Base-by-base conservation (phyloP, 2,329 filamentous ascomycete species). In the Monilinia aucupariae region DNA sequence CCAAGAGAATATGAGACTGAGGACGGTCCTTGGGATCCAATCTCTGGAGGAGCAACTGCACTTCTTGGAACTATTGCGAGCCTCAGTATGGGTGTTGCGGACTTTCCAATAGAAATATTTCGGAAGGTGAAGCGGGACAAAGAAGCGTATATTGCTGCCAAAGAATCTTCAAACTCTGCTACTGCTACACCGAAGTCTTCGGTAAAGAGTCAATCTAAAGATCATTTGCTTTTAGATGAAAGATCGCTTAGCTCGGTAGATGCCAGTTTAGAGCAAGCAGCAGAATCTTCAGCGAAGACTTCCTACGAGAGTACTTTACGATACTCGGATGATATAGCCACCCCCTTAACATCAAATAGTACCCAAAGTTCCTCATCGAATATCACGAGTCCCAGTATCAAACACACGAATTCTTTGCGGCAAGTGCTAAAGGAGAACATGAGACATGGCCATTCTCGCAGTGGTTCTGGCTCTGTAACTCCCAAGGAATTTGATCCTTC, bases 1-100 rank as follows among this genome's bases (percentile, higher is more conserved):
- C 70, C 82, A 10, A 74, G 77, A 64, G 90, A 96, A 73, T 91
- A 93, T 74, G 85, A 88, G 67, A 90, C 89, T 0, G 89, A 91
- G 64, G 85, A 88, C 39, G 88, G 92, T 51, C 91, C 91, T 0
- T 86, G 84, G 70, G 91, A 94, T 67, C 91, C 91, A 0, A 83
- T 96, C 30, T 86, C 88, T 17, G 91, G 90, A 25, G 89, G 86
- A 20, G 86, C 91, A 0, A 84, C 85, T 51, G 90, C 92, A 0
- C 76, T 97, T 0, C 78, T 96, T n/a, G 89, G 89, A 7, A 93
- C 92, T n/a, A 79, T 94, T 53, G 86, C 88, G 32, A 88, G 84
- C 47, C 87, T 97, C 63, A 84, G 90, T 70, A 89, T 96, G 82
- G 90, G 91, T 1, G 81, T 96, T 48, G 90, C 90, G 0, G 91